Evolutionary conservation across 1,284 basidiomycete species (phyloP).

Genomic region (Ceraceosorus bombacis): DNA sequence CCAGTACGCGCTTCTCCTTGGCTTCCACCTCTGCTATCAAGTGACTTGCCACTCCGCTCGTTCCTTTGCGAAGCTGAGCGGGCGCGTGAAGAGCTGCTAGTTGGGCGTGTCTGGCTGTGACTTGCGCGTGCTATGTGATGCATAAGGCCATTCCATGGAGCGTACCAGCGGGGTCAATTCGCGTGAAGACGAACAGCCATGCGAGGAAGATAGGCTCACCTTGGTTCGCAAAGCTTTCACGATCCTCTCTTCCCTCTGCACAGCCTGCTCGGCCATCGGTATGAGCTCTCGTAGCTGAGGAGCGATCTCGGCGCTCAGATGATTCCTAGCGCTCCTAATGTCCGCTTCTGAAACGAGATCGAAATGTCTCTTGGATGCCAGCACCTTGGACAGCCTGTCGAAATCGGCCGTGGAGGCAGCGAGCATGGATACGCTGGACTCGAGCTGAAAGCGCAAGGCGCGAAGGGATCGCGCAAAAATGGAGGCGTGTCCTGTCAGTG

Average conservation of each 20-base stretch:
- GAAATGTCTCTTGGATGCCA: conserved; percentile 10
- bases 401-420: conserved; percentile 8
- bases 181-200: neutral
- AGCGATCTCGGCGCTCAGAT: conserved; percentile 13
- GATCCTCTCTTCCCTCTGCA: conserved; percentile 11
- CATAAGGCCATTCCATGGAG: neutral
- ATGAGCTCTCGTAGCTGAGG: conserved; percentile 18
- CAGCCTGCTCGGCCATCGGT: conserved; percentile 10
- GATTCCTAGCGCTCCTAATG: conserved; percentile 9
- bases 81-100: neutral
- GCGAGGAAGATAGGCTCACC: conserved; percentile 3
- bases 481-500: neutral
- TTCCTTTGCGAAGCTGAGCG: neutral
- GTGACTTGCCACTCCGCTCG: neutral
- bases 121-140: neutral
- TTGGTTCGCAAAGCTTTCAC: conserved; percentile 10
- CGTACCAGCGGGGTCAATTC: neutral
- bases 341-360: conserved; percentile 15
- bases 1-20: neutral
- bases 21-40: neutral
- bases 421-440: conserved; percentile 1
- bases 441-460: conserved; percentile 1
- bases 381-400: conserved; percentile 5
- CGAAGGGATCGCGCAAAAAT: neutral
- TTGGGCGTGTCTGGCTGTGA: neutral